Conservation (phyloP, 2,329 filamentous ascomycete genomes). For the Samsoniella hepiali region DNA sequence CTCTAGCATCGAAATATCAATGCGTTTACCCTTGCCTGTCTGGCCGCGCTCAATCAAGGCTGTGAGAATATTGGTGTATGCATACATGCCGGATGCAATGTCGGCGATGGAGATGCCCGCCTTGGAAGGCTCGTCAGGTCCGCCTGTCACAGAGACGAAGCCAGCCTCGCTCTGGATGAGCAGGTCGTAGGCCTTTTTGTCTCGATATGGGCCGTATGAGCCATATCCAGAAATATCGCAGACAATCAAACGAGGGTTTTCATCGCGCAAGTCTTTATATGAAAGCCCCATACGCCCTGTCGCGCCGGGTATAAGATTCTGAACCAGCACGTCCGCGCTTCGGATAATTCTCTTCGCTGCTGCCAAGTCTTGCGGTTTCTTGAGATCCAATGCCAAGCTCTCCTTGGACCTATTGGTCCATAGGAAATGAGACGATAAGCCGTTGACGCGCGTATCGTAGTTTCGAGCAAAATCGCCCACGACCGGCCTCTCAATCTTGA, state of each 20-base stretch:
- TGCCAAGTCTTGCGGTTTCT: constrained; percentile 39
- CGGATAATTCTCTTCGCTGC: constrained; percentile 42
- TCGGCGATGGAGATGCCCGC: constrained; percentile 54
- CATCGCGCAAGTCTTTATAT: constrained; percentile 38
- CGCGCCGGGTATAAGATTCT: constrained; percentile 52
- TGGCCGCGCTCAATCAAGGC: constrained; percentile 47
- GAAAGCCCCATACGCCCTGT: constrained; percentile 46
- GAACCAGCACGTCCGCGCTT: constrained; percentile 49
- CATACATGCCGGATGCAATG: constrained; percentile 51
- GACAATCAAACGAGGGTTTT: constrained; percentile 46
- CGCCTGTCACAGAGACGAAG: constrained; percentile 49
- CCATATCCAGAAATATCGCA: constrained; percentile 55
- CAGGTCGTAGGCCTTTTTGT: constrained; percentile 55
- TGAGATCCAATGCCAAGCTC: constrained; percentile 49
- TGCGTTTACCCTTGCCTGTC: constrained; percentile 45
- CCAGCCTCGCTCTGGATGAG: constrained; percentile 54
- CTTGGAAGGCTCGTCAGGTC: constrained; percentile 42
- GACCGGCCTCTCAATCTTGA: constrained; percentile 51
- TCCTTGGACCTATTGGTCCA: constrained; percentile 55
- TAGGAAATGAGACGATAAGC: constrained; percentile 52
- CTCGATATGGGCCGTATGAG: constrained; percentile 46
- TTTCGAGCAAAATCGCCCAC: constrained; percentile 51
- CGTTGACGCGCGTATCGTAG: constrained; percentile 49
- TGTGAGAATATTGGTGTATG: constrained; percentile 48
- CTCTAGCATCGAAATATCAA: constrained; percentile 58